Conservation (phyloP, 176 grass and related monocot species). For the Triticum aestivum region DNA sequence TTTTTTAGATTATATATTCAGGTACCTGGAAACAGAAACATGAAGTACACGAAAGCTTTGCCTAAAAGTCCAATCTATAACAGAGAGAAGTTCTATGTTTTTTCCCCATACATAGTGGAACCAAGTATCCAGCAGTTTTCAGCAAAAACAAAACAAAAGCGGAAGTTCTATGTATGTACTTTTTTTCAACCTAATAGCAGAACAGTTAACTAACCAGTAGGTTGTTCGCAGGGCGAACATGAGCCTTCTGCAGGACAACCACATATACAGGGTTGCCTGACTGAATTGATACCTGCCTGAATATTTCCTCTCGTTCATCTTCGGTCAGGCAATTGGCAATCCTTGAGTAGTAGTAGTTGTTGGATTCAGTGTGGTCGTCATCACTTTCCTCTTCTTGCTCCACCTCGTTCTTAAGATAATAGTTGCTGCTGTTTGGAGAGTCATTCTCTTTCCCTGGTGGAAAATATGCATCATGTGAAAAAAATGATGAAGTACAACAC, state of each 20-base stretch:
- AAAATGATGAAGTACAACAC: neutral
- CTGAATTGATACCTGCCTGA: conserved; percentile 14
- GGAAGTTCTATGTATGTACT: neutral
- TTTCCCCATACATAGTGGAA: too few species aligned
- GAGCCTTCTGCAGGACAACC: conserved; percentile 20
- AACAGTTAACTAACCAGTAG: conserved; percentile 30
- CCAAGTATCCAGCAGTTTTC: neutral
- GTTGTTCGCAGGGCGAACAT: conserved; percentile 7
- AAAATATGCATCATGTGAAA: neutral
- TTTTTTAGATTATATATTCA: too few species aligned
- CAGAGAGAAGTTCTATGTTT: neutral
- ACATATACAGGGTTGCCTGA: conserved; percentile 40
- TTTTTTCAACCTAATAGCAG: neutral
- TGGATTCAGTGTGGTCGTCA: neutral
- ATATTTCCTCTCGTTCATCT: conserved; percentile 35
- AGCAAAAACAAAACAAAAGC: neutral
- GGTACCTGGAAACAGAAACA: too few species aligned
- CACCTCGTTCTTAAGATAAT: neutral
- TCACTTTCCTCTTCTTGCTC: conserved; percentile 15
- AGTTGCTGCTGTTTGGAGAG: neutral
- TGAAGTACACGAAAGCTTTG: too few species aligned
- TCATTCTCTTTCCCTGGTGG: conserved; percentile 16
- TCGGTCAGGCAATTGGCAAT: neutral
- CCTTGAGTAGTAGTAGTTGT: conserved; percentile 24
- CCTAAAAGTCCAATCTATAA: neutral